A percentile compares a stretch with the other conserved stretches of the same genome.
Evolutionary conservation across 441 rosid genomes (phyloP).

Genomic region (Erodium trifolium): DNA sequence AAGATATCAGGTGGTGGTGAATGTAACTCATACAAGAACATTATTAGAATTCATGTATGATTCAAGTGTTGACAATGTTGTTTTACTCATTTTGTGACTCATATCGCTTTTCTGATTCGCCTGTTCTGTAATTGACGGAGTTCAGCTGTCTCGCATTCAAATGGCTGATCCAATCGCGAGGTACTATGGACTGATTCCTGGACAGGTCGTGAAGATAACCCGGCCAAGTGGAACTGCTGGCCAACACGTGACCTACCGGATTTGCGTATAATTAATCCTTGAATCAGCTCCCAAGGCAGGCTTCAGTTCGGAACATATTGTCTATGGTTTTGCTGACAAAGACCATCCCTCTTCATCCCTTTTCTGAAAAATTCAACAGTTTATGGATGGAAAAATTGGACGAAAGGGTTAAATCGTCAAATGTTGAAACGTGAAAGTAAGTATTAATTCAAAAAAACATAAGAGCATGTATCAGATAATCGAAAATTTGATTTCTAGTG

Average conservation of each 20-base stretch:
- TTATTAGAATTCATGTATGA: not conserved
- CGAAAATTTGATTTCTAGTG: no score
- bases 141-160: conserved; percentile 6
- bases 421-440: no score
- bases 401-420: no score
- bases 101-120: not conserved
- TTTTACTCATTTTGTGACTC: no score
- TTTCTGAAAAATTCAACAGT: no score
- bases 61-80: not conserved
- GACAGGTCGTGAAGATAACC: conserved; percentile 6
- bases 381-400: no score
- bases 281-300: no score
- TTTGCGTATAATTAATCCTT: not conserved
- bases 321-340: no score
- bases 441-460: no score
- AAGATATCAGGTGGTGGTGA: not conserved
- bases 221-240: conserved; percentile 1
- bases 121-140: not conserved
- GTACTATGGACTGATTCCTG: not conserved
- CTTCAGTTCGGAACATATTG: no score
- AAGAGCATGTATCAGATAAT: no score
- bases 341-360: no score
- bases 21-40: not conserved
- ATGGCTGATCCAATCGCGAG: not conserved
- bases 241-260: not conserved